Base-by-base conservation (phyloP, 805 yeast species). In the Lachancea kluyveri region DNA sequence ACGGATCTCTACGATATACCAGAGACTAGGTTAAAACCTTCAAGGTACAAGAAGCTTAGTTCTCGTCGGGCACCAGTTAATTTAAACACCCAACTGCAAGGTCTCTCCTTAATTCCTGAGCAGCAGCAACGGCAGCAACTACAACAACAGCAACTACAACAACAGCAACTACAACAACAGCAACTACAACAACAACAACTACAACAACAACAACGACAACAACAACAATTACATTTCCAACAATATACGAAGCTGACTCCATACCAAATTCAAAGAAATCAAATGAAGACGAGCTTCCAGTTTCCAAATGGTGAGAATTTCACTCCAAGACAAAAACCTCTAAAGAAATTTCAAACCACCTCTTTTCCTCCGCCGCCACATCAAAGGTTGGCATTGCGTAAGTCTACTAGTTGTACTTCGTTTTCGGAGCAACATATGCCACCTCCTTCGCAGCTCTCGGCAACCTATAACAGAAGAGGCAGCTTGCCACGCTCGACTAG, bases 291-390 rank as follows among this genome's bases (percentile, higher is more conserved):
- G 5, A 37, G 51, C 10, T 56, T 54, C 24, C 45, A 43, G 30
- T 56, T 56, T 23, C 52, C 56, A 1, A 56, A 56, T 37, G 61
- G 61, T 17, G 61, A 56, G 26, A 43, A 31, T 22, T 56, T 54
- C 26, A 56, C 56, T 2, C 60, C 61, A 19, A 48, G 47, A 26
- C 42, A 33, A 14, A 25, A 31, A 20, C 17, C 29, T 16, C 5
- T 23, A 11, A 28, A 19, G 17, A 9, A 13, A 8, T 14, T 24
- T 13, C 18, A 17, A 13, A 17, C 17, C 5, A 10, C 26, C 11
- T 10, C 17, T 13, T 8, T 24, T 9, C 24, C 38, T 3, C 8
- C 12, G 12, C 26, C 29, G 18, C 19, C 34, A 4, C 14, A 13
- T 12, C 23, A 24, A 13, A 9, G 17, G n/a, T 12, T 13, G 7